Conservation (phyloP, 2,329 filamentous ascomycete genomes). For the Stemphylium vesicarium region DNA sequence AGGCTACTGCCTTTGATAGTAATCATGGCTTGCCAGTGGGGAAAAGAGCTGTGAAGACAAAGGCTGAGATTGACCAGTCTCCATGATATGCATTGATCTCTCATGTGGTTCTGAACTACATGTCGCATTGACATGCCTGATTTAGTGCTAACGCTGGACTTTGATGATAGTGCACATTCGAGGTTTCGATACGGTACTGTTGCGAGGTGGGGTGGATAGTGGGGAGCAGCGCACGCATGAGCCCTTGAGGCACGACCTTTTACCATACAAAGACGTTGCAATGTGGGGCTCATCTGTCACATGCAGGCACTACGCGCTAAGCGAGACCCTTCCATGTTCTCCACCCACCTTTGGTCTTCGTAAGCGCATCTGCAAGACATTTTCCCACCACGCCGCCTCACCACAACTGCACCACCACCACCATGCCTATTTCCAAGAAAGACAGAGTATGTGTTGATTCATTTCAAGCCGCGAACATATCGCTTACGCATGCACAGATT, state of each 20-base stretch:
- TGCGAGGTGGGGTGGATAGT: not conserved
- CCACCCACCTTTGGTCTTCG: conserved; percentile 2
- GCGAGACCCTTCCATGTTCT: conserved; percentile 11
- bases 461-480: conserved; percentile 1
- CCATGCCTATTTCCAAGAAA: conserved; percentile 60
- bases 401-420: conserved; percentile 11
- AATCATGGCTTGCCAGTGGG: too few relatives aligned
- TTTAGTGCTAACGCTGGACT: too few relatives aligned
- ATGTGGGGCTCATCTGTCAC: conserved; percentile 1
- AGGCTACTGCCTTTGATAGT: too few relatives aligned
- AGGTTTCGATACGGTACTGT: too few relatives aligned
- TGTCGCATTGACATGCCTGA: too few relatives aligned
- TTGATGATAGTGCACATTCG: too few relatives aligned
- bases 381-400: not conserved
- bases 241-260: too few relatives aligned
- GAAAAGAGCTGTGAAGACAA: too few relatives aligned
- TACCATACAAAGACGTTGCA: too few relatives aligned
- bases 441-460: conserved; percentile 43
- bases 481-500: conserved; percentile 47
- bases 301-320: conserved; percentile 4
- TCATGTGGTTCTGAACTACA: too few relatives aligned
- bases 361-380: conserved; percentile 5
- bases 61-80: too few relatives aligned
- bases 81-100: too few relatives aligned
- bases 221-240: not conserved